These are phyloP conservation scores for Globisporangium yorkense DNA, from an alignment of 352 stramenopile species.

Conservation along the genomic window DNA sequence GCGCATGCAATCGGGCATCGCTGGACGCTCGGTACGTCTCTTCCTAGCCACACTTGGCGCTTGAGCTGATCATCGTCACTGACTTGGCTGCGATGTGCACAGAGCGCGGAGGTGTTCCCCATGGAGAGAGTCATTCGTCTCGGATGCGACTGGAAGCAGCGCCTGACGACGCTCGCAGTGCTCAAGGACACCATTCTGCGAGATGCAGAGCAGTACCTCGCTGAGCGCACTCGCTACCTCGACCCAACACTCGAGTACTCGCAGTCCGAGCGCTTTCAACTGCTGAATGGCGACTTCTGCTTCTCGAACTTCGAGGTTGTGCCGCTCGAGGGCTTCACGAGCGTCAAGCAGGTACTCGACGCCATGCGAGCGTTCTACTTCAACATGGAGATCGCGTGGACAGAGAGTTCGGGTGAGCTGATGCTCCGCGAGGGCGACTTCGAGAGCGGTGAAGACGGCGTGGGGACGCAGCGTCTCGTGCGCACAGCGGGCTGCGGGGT, in stretches of 20 bases:
- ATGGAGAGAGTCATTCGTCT: neutral
- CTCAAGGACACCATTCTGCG: neutral
- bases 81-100: neutral
- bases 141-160: neutral
- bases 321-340: constrained; percentile 2
- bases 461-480: constrained; percentile 2
- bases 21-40: neutral
- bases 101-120: neutral
- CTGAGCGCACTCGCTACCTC: constrained; percentile 14
- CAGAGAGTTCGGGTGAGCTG: constrained; percentile 22
- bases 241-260: constrained; percentile 22
- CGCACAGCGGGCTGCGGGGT: constrained; percentile 2
- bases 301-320: constrained; percentile 18
- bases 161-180: neutral
- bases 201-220: constrained; percentile 17
- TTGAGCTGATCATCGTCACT: neutral
- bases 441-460: constrained; percentile 2
- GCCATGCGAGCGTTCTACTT: constrained; percentile 6
- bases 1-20: neutral
- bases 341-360: constrained; percentile 4
- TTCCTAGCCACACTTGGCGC: neutral
- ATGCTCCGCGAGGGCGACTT: constrained; percentile 32
- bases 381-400: constrained; percentile 15
- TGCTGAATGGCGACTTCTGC: constrained; percentile 16
- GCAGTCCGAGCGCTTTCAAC: constrained; percentile 17